Evolutionary conservation across 306 rosid species (phyloP).

Genomic region (Glycyrrhiza uralensis): DNA sequence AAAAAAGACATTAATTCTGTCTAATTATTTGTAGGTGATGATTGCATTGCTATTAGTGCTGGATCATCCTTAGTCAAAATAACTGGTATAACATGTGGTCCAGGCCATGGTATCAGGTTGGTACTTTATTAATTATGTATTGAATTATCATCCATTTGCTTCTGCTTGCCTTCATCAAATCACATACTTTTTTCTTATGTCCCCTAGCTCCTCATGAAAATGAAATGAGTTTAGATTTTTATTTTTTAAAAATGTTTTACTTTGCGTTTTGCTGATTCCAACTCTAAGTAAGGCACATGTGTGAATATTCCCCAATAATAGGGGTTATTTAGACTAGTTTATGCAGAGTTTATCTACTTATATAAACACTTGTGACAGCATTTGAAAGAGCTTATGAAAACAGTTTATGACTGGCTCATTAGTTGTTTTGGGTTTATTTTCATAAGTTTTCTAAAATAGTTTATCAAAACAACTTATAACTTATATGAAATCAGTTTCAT

Average conservation of each 20-base stretch:
- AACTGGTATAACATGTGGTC: slow-evolving; percentile 43
- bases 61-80: slow-evolving; percentile 40
- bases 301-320: too few relatives aligned
- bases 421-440: too few relatives aligned
- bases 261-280: not conserved
- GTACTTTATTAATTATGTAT: not conserved
- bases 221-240: not conserved
- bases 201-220: not conserved
- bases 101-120: slow-evolving; percentile 66
- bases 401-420: too few relatives aligned
- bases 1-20: not conserved
- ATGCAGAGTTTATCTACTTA: too few relatives aligned
- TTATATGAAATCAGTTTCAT: too few relatives aligned
- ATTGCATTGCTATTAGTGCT: slow-evolving; percentile 49
- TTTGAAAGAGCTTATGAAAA: too few relatives aligned
- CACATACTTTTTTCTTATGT: not conserved
- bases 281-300: too few relatives aligned
- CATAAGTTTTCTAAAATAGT: too few relatives aligned
- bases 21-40: slow-evolving; percentile 40
- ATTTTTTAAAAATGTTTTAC: not conserved
- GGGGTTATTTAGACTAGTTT: too few relatives aligned
- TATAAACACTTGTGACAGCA: too few relatives aligned
- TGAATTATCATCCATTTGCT: not conserved
- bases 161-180: not conserved
- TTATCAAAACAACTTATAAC: too few relatives aligned